phyloP scores from a whole-genome alignment of 2,329 filamentous ascomycete species.

The Exophiala spinifera region DNA sequence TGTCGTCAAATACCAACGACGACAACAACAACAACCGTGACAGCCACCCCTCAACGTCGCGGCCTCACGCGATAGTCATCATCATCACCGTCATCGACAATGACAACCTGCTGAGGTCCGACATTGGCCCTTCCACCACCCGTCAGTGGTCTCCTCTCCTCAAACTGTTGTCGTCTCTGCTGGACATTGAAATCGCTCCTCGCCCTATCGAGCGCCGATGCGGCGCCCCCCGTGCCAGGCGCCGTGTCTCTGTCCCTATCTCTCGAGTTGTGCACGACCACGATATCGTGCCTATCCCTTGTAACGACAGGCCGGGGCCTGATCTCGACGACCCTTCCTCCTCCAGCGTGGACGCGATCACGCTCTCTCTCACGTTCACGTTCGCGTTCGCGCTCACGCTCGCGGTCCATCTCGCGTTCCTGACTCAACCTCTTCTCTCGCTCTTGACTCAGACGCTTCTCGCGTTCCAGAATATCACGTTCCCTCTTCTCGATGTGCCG shows the following conservation, averaged over 20 bases:
- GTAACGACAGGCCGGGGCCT: slow-evolving; percentile 2
- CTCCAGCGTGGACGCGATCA: not conserved
- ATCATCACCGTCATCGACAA: not conserved
- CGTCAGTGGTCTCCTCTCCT: not conserved
- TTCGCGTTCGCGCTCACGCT: not conserved
- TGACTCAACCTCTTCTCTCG: slow-evolving; percentile 1
- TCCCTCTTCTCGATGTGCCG: slow-evolving; percentile 20
- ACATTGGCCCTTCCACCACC: not conserved
- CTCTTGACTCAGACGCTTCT: slow-evolving; percentile 11
- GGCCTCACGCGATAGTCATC: not conserved
- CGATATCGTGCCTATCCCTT: slow-evolving; percentile 15
- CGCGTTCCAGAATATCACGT: slow-evolving; percentile 7
- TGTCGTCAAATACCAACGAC: no score
- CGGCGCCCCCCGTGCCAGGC: not conserved
- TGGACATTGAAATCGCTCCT: slow-evolving; percentile 13
- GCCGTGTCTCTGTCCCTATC: not conserved
- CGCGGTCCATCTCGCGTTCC: not conserved
- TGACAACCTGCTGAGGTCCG: not conserved
- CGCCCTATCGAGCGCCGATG: slow-evolving; percentile 21
- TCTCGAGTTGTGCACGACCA: slow-evolving; percentile 18
- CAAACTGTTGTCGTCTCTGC: not conserved
- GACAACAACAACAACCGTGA: not conserved
- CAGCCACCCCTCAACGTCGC: not conserved
- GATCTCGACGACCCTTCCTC: slow-evolving; percentile 3
- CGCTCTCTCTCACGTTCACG: not conserved